Base-by-base conservation (phyloP, 352 stramenopile species). In the Globisporangium acanthophoron region DNA sequence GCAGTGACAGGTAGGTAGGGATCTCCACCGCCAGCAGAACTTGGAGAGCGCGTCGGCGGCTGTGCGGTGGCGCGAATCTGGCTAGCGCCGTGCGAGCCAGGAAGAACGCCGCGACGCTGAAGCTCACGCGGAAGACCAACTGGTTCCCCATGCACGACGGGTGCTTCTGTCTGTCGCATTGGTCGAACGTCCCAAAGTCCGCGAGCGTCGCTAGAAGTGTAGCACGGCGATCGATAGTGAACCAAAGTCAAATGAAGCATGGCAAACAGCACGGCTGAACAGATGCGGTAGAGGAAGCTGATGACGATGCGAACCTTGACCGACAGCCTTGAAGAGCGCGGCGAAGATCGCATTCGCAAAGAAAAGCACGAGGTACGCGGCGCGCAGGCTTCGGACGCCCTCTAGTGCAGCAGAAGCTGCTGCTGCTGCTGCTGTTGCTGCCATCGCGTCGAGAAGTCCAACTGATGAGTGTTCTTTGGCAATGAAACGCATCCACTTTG, bases 321-420 rank as follows among this genome's bases (percentile, higher is more conserved):
- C 82, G 11, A 87, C 62, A 11, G 76, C 73, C 57, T 84, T 81
- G 64, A 92, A 81, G 47, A 88, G 56, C 7, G 62, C 71, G 0
- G 78, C 82, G 47, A 89, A 81, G 49, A 87, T 79, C 33, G 80
- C 76, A 47, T 89, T 92, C 51, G 69, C 73, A 54, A 92, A 85
- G 74, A 92, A 92, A 31, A 90, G 60, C 16, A 40, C 62, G 20
- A 89, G 74, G 56, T 90, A 92, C 40, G 67, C 62, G 11, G 58
- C 62, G 1, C 78, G 78, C 33, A 49, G 20, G 11, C n/a, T 49
- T 6, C 44, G 24, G 5, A 16, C 44, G 9, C 13, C 20, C 44
- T 31, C 9, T 3, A 49, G 44, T 11, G 20, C 44, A 31, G 41
- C 41, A 37, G 33, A 37, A 37, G 9, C 33, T 37, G 33, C 33